Base-by-base conservation (phyloP, 495 filamentous ascomycete genomes). In the Hypoxylon perforatum region DNA sequence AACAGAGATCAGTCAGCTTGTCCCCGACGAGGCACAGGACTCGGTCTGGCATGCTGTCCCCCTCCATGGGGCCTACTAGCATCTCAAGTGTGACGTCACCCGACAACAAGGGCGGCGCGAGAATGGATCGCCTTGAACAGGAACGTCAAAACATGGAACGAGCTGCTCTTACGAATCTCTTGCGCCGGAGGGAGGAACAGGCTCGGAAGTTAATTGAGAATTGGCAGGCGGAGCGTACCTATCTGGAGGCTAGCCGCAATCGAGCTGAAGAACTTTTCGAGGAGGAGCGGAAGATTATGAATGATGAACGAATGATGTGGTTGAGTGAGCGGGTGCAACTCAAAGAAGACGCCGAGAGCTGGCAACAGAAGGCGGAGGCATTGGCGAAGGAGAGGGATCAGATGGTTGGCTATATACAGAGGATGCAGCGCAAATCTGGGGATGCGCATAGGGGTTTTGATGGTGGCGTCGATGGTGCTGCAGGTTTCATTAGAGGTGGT, bases 141-240 rank as follows among this genome's bases (percentile, higher is more conserved):
- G 25, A 28, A 28, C 25, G 25, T 7, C 7, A 28, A 3, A 28
- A 28, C 25, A 28, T 28, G 25, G 25, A 28, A 28, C 25, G 25
- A 7, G 25, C 25, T 28, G 25, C 25, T 28, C 57, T 75, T 1
- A 50, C 53, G 22, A 63, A 61, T 21, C 71, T 79, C 54, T 68
- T 83, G 38, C 77, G 73, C 10, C 79, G 78, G 8, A 70, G 78
- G 38, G 66, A 78, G 11, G 74, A 78, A n/a, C 77, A 83, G 52
- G 80, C 75, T 45, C 61, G 67, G 12, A 71, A 70, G 35, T 72
- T 81, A 39, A 51, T 72, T 18, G 80, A 82, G 47, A 74, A 73
- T n/a, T 81, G 79, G 80, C 78, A 77, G 62, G 74, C 75, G 9
- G 81, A 83, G 70, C 78, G 81, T 17, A 77, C 76, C 17, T 73